Evolutionary conservation across 306 rosid species (phyloP).

Genomic region (Fragaria nilgerrensis): DNA sequence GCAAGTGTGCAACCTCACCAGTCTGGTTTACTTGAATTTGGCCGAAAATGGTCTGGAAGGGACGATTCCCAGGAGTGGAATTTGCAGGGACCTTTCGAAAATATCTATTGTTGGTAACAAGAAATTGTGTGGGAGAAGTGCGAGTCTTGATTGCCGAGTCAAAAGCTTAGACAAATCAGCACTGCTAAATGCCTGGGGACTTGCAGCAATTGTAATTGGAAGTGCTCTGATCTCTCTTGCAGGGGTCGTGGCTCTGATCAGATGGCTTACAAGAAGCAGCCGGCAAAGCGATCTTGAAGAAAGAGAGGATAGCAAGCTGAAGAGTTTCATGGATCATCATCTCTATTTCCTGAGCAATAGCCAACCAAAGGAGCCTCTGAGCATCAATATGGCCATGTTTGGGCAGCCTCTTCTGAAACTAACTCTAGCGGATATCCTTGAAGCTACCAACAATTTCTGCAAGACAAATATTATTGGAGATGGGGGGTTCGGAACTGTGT

Average conservation of each 20-base stretch:
- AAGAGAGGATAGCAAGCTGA: conserved; percentile 58
- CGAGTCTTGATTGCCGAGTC: conserved; percentile 53
- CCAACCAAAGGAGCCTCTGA: conserved; percentile 88
- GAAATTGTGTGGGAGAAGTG: conserved; percentile 64
- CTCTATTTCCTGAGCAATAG: conserved; percentile 88
- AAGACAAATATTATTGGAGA: conserved; percentile 93
- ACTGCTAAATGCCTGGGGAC: conserved; percentile 52
- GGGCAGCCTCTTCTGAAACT: conserved; percentile 91
- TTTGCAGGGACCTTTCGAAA: conserved; percentile 70
- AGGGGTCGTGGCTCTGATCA: conserved; percentile 48
- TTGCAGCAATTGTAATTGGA: conserved; percentile 59
- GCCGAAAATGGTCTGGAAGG: conserved; percentile 79
- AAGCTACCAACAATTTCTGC: conserved; percentile 95
- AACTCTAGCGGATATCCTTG: conserved; percentile 68
- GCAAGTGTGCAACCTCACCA: conserved; percentile 62
- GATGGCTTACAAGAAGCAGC: conserved; percentile 45
- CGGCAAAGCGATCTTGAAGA: conserved; percentile 53
- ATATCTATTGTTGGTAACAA: conserved; percentile 56
- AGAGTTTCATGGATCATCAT: conserved; percentile 60
- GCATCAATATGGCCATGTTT: conserved; percentile 91
- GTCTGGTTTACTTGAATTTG: conserved; percentile 60
- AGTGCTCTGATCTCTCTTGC: conserved; percentile 37
- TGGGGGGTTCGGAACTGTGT: conserved; percentile 97
- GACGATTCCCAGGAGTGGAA: conserved; percentile 71
- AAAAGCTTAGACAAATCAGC: conserved; percentile 49